These are phyloP conservation scores for Pseudogymnoascus sp. DNA, from an alignment of 2,329 filamentous ascomycete genomes.

Conservation along the genomic window DNA sequence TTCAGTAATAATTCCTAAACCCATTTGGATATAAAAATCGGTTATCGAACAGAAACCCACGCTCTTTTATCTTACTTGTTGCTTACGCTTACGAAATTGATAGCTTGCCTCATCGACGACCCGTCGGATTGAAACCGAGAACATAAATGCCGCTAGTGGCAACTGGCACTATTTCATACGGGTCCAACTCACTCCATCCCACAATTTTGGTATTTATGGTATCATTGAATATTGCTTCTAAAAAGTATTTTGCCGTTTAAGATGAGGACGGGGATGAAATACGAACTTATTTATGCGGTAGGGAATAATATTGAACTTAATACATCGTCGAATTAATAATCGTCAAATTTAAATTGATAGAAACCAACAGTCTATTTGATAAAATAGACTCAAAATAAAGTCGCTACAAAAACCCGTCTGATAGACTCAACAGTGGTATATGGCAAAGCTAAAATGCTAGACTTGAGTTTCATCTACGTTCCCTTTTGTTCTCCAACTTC, in stretches of 20 bases:
- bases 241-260: not conserved
- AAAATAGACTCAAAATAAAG: not conserved
- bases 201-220: not conserved
- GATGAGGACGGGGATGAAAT: not conserved
- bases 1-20: constrained; percentile 1
- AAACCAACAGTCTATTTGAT: not conserved
- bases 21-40: not conserved
- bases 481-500: not conserved
- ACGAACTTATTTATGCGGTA: not conserved
- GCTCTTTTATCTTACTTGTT: not conserved
- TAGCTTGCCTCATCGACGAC: not conserved
- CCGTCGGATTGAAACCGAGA: not conserved
- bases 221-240: not conserved
- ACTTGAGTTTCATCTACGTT: not conserved
- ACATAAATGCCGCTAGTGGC: not conserved
- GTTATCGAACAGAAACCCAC: not conserved
- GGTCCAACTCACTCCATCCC: not conserved
- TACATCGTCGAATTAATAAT: not conserved
- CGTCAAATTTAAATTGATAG: not conserved
- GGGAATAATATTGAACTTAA: not conserved
- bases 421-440: not conserved
- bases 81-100: not conserved
- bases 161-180: not conserved
- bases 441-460: constrained; percentile 3
- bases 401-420: not conserved